These are phyloP conservation scores for Chlamydomonas asymmetrica DNA, from an alignment of 139 green algal species.

Conservation along the genomic window DNA sequence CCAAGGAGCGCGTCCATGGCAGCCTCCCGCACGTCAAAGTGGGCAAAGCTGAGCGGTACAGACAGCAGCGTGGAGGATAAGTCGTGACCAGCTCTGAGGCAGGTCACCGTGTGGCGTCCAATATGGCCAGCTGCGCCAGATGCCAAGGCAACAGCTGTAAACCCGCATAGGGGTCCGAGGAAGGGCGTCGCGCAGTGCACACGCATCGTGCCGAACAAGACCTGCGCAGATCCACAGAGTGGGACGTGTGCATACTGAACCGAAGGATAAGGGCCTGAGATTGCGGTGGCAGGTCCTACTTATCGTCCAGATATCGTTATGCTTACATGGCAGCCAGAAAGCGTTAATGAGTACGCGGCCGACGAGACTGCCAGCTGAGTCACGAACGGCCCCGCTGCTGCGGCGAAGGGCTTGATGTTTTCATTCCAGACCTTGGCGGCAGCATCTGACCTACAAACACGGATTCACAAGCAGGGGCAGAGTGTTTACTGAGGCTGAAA, in stretches of 20 bases:
- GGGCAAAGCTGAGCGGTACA: not conserved
- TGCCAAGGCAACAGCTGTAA: not conserved
- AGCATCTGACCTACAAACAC: no score
- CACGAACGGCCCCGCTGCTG: no score
- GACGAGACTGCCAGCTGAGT: conserved; percentile 7
- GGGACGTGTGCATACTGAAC: no score
- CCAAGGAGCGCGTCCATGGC: conserved; percentile 12
- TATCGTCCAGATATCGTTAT: no score
- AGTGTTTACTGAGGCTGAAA: no score
- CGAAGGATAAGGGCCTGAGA: not conserved
- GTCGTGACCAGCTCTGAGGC: not conserved
- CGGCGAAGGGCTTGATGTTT: no score
- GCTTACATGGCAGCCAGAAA: conserved; percentile 10
- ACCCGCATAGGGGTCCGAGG: conserved; percentile 8
- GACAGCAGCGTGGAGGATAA: not conserved
- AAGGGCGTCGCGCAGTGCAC: conserved; percentile 18
- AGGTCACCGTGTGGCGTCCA: conserved; percentile 15
- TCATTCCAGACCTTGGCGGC: no score
- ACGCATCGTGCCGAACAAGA: conserved; percentile 1
- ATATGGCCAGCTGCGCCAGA: conserved; percentile 4
- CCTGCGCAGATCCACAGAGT: not conserved
- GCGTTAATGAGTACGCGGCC: conserved; percentile 11
- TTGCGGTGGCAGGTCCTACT: no score
- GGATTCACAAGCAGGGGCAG: no score
- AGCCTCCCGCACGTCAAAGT: conserved; percentile 6